Evolutionary conservation across 2,329 filamentous ascomycete genomes (phyloP).

Genomic region (Penicillium concentricum): DNA sequence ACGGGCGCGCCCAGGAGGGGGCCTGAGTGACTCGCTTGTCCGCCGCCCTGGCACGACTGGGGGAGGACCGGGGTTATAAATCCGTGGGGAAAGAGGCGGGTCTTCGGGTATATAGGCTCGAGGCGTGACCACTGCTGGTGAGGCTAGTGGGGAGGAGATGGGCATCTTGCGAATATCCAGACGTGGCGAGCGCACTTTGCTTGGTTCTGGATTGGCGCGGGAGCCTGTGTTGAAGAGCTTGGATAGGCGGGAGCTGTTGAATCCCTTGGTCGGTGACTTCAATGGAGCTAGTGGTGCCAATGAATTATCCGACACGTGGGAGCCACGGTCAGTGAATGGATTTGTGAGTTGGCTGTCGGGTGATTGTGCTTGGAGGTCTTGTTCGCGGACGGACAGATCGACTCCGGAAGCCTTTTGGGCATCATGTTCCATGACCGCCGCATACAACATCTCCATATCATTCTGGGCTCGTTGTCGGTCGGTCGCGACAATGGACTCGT

Average conservation of each 20-base stretch:
- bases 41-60: conserved; percentile 49
- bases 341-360: conserved; percentile 28
- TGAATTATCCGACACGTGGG: conserved; percentile 25
- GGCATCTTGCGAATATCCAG: conserved; percentile 53
- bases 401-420: conserved; percentile 44
- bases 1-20: conserved; percentile 20
- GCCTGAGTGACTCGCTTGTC: conserved; percentile 9
- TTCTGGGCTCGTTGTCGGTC: conserved; percentile 74
- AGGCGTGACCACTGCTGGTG: conserved; percentile 44
- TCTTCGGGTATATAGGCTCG: conserved; percentile 50
- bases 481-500: conserved; percentile 70
- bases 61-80: conserved; percentile 56
- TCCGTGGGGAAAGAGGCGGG: conserved; percentile 57
- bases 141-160: conserved; percentile 56
- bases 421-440: conserved; percentile 87
- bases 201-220: conserved; percentile 38
- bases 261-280: conserved; percentile 28
- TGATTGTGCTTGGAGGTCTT: conserved; percentile 19
- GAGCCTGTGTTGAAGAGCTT: conserved; percentile 43
- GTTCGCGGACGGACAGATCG: conserved; percentile 18
- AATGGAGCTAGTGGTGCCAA: conserved; percentile 2
- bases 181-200: conserved; percentile 46
- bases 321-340: conserved; percentile 32
- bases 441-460: conserved; percentile 88
- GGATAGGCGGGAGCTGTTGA: conserved; percentile 37